phyloP scores from a whole-genome alignment of 805 yeast genomes.

The Saccharomycopsis oosterbeekiorum region DNA sequence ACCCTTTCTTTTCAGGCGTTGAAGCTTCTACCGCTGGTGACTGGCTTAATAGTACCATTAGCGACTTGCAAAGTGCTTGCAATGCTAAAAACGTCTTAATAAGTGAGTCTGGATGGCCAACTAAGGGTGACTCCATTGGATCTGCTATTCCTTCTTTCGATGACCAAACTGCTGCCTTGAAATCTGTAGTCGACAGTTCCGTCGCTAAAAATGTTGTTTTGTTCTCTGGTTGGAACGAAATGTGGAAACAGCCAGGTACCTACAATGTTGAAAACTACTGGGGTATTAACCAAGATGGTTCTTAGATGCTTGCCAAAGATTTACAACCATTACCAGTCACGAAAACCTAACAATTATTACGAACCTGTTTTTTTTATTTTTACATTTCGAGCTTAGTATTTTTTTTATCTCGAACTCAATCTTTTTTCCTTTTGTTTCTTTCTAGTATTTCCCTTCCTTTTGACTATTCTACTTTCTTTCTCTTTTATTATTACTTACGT shows the following conservation, averaged over 20 bases:
- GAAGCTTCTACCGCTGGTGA: constrained; percentile 73
- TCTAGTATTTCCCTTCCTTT: not conserved
- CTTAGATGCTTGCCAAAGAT: not conserved
- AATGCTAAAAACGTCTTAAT: constrained; percentile 50
- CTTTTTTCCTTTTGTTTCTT: not conserved
- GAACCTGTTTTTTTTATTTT: not conserved
- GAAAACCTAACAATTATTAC: not conserved
- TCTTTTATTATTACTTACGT: not conserved
- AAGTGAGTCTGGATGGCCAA: constrained; percentile 97
- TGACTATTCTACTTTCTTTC: not conserved
- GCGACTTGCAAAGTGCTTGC: not conserved
- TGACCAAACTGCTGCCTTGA: constrained; percentile 68
- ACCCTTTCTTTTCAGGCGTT: constrained; percentile 91
- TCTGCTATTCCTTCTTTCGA: constrained; percentile 69
- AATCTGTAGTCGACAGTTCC: constrained; percentile 56
- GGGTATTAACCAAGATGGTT: constrained; percentile 42
- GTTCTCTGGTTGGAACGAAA: constrained; percentile 80
- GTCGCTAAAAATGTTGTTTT: constrained; percentile 61
- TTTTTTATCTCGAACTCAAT: not conserved
- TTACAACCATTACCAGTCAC: not conserved
- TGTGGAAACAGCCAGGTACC: constrained; percentile 75
- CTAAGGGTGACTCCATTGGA: constrained; percentile 70
- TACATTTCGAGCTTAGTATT: not conserved
- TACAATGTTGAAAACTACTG: constrained; percentile 71
- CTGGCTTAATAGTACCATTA: constrained; percentile 38